These are phyloP conservation scores for Tuber calosporum DNA, from an alignment of 495 filamentous ascomycete species.

Conservation along the genomic window DNA sequence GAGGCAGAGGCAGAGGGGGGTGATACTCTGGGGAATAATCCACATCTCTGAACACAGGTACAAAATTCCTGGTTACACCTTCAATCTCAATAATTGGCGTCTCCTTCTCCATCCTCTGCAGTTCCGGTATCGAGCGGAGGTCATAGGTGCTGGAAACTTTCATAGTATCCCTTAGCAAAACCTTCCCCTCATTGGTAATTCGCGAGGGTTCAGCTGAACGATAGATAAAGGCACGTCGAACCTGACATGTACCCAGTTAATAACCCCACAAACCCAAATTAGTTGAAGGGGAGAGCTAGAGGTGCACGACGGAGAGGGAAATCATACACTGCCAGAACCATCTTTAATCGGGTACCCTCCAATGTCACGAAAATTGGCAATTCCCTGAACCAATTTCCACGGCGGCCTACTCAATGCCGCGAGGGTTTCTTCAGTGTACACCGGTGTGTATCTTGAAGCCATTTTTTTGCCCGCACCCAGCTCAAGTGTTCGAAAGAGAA, in stretches of 20 bases:
- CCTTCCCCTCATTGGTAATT: slow-evolving; percentile 50
- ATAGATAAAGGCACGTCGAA: slow-evolving; percentile 51
- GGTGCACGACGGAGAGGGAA: slow-evolving; percentile 11
- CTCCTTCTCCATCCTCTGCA: slow-evolving; percentile 42
- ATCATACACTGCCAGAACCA: slow-evolving; percentile 19
- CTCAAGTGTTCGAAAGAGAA: background rate
- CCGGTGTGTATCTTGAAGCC: background rate
- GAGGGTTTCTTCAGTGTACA: background rate
- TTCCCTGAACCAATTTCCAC: slow-evolving; percentile 50
- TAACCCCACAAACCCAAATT: background rate
- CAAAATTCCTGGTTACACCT: slow-evolving; percentile 33
- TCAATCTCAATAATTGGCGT: slow-evolving; percentile 43
- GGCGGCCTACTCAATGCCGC: slow-evolving; percentile 40
- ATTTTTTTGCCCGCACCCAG: background rate
- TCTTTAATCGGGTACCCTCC: slow-evolving; percentile 49
- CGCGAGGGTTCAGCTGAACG: slow-evolving; percentile 54
- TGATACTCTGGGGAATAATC: slow-evolving; percentile 54
- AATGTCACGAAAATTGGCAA: slow-evolving; percentile 56
- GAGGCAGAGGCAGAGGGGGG: background rate
- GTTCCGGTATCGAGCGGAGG: slow-evolving; percentile 54
- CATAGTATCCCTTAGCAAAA: slow-evolving; percentile 47
- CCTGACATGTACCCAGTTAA: slow-evolving; percentile 21
- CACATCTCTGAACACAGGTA: slow-evolving; percentile 53
- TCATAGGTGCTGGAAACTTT: slow-evolving; percentile 57
- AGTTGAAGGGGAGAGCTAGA: slow-evolving; percentile 12